Evolutionary conservation across 2,329 filamentous ascomycete genomes (phyloP), one percentile per base, ranked within the genome.

Genomic region (Thelonectria olida): DNA sequence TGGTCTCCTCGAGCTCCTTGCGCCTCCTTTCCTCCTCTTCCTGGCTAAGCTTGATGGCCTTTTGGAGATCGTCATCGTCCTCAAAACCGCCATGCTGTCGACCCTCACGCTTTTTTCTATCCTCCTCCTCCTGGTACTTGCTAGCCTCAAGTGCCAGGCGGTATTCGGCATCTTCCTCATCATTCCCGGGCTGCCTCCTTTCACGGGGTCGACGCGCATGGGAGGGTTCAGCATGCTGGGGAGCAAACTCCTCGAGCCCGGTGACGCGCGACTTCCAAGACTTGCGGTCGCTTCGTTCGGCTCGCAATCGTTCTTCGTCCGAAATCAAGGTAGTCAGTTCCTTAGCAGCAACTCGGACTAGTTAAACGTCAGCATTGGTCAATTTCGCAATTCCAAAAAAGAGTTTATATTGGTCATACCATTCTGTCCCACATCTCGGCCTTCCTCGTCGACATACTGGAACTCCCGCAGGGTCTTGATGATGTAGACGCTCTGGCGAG

Each of bases 401-500:
- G 6, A 25, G 50, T 39, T 25, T 15, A 19, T 20, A 9, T 39
- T 17, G 22, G 31, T 15, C 88, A 69, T 82, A 97, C 96, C 95
- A 80, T 97, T 98, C 74, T 97, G 93, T 56, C 96, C 96, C 50
- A 99, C 96, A 75, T 99, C 96, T 66, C 91, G 88, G 48, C 94
- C 93, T 66, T 99, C 96, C 74, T 99, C 96, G 68, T 99, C 96
- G 53, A 97, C 88, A 76, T 98, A 97, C 75, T 96, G 92, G 73
- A 99, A 99, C 79, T 99, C 96, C 75, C 96, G 91, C 76, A 99
- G 80, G 27, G 96, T 99, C 84, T 97, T 98, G 83, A 99, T 97
- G 79, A 99, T 96, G 80, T 97, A 99, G 68, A 97, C 90, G 76
- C 97, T 98, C 82, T 98, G 96, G 73, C 94, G 91, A 66, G 94